Conservation (phyloP, 2,329 filamentous ascomycete species). For the Gaeumannomyces tritici region DNA sequence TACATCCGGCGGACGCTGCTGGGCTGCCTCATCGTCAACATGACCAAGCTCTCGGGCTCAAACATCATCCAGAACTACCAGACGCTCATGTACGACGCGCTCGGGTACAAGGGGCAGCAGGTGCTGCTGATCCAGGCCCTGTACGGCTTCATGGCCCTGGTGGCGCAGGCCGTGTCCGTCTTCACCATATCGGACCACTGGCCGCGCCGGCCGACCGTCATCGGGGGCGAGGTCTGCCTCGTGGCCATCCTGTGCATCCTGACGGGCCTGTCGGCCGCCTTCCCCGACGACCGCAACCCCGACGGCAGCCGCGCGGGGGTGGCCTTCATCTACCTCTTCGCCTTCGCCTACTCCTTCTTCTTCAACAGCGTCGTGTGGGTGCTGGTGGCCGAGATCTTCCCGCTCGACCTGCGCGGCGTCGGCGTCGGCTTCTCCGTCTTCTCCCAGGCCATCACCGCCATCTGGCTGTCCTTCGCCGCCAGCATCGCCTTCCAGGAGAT, state of each 20-base stretch:
- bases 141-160: conserved; percentile 22
- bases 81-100: conserved; percentile 25
- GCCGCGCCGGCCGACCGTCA: conserved; percentile 13
- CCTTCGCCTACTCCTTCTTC: conserved; percentile 18
- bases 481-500: conserved; percentile 18
- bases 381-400: conserved; percentile 27
- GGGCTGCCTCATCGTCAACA: conserved; percentile 19
- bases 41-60: conserved; percentile 20
- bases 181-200: conserved; percentile 18
- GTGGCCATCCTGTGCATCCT: conserved; percentile 9
- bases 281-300: conserved; percentile 9
- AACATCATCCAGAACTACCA: conserved; percentile 23
- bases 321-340: conserved; percentile 22
- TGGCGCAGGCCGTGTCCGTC: conserved; percentile 19
- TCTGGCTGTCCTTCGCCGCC: conserved; percentile 19
- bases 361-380: conserved; percentile 23
- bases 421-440: conserved; percentile 41
- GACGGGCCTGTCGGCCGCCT: conserved; percentile 15
- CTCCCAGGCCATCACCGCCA: conserved; percentile 17
- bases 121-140: conserved; percentile 37
- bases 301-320: conserved; percentile 15
- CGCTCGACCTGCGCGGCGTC: conserved; percentile 46
- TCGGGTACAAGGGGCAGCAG: conserved; percentile 36
- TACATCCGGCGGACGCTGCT: conserved; percentile 18
- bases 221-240: conserved; percentile 11